A percentile compares a stretch with the other conserved stretches of the same genome.
Conservation (phyloP, 2,329 filamentous ascomycete genomes). For the Dissoconium aciculare region DNA sequence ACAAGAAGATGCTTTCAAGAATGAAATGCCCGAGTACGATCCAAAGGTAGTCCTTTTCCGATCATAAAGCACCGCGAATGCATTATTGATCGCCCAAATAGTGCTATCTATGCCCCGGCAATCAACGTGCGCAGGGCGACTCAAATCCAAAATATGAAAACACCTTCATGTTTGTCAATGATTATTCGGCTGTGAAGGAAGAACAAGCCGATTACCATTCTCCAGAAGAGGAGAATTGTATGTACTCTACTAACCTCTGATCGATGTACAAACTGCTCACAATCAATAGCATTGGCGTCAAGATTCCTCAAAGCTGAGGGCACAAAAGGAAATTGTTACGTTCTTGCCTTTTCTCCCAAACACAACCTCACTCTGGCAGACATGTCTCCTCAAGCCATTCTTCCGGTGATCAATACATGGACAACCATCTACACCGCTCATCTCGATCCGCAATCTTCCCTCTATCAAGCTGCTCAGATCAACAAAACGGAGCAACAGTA, state of each 20-base stretch:
- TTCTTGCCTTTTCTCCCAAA: conserved; percentile 80
- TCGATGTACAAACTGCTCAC: neutral
- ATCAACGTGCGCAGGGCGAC: conserved; percentile 75
- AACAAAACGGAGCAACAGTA: conserved; percentile 22
- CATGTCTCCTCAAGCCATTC: conserved; percentile 59
- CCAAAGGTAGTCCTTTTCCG: too few species aligned
- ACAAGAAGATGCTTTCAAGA: conserved; percentile 34
- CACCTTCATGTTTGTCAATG: conserved; percentile 92
- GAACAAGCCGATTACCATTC: conserved; percentile 64
- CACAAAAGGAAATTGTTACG: conserved; percentile 91
- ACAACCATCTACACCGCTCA: conserved; percentile 77
- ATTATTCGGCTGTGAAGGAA: conserved; percentile 94
- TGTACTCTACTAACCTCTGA: conserved; percentile 8
- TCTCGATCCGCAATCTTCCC: conserved; percentile 55
- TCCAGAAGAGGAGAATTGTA: conserved; percentile 36
- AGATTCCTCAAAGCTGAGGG: conserved; percentile 67
- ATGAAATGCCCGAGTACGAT: conserved; percentile 60
- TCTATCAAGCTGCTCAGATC: conserved; percentile 33
- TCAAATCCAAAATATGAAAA: conserved; percentile 70
- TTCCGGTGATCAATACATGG: conserved; percentile 80
- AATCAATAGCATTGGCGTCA: conserved; percentile 49
- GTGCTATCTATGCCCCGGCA: conserved; percentile 91
- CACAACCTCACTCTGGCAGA: conserved; percentile 91
- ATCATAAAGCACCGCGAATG: too few species aligned
- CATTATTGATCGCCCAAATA: conserved; percentile 27